Evolutionary conservation across 257 asterid genomes (phyloP).

Genomic region (Solanum appendiculatum): DNA sequence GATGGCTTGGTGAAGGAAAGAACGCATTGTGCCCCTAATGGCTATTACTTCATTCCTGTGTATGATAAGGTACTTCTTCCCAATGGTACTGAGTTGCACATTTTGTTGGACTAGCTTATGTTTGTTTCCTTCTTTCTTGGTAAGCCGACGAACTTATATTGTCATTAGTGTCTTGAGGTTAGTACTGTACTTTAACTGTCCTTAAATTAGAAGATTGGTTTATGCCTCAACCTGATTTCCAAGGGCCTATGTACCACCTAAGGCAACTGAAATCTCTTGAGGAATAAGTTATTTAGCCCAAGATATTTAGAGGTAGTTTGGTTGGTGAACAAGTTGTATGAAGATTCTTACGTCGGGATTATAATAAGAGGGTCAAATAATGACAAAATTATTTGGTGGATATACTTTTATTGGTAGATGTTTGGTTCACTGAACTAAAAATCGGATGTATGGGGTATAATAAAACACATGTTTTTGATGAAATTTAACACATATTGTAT

Average conservation of each 20-base stretch:
- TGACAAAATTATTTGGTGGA: background rate
- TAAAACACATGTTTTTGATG: background rate
- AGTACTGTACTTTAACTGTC: background rate
- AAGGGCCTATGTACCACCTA: background rate
- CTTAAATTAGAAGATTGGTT: background rate
- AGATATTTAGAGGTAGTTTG: background rate
- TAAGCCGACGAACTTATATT: background rate
- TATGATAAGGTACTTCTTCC: constrained; percentile 67
- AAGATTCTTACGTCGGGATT: background rate
- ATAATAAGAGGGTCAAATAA: background rate
- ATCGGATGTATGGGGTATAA: background rate
- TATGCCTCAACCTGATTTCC: background rate
- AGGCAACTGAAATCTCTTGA: background rate
- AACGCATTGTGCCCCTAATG: constrained; percentile 97
- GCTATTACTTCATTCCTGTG: constrained; percentile 95
- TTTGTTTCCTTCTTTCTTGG: background rate
- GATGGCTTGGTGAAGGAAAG: constrained; percentile 94
- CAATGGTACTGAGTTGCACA: background rate
- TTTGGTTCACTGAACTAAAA: background rate
- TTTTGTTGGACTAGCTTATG: background rate
- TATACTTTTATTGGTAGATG: background rate
- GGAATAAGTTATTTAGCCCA: background rate
- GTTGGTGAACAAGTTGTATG: background rate
- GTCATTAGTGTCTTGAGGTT: background rate
- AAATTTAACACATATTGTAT: background rate